Evolutionary conservation across 140 eudicot genomes (phyloP).

Genomic region (Oenanthe javanica): DNA sequence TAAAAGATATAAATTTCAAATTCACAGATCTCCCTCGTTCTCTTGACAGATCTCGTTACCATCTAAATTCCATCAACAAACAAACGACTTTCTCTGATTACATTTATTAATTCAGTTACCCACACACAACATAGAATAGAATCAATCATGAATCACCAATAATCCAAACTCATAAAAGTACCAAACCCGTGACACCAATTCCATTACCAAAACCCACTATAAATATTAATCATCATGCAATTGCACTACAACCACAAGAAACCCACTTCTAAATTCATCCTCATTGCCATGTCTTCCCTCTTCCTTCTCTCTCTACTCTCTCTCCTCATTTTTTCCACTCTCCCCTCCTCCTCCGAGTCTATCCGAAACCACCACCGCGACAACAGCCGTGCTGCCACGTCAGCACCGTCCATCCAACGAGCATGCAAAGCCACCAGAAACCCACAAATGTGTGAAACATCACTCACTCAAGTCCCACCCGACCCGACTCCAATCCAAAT

Average conservation of each 20-base stretch:
- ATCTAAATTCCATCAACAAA: too few species aligned
- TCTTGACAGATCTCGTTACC: too few species aligned
- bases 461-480: slow-evolving; percentile 19
- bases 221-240: slow-evolving; percentile 18
- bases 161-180: not conserved
- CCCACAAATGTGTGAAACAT: slow-evolving; percentile 30
- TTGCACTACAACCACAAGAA: slow-evolving; percentile 13
- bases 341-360: slow-evolving; percentile 21
- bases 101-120: too few species aligned
- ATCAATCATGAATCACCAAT: too few species aligned
- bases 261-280: slow-evolving; percentile 14
- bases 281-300: slow-evolving; percentile 30
- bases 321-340: slow-evolving; percentile 25
- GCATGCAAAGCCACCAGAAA: slow-evolving; percentile 37
- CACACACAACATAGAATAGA: too few species aligned
- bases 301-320: slow-evolving; percentile 22
- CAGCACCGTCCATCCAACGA: slow-evolving; percentile 22
- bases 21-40: too few species aligned
- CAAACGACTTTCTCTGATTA: too few species aligned
- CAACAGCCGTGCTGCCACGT: slow-evolving; percentile 10
- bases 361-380: slow-evolving; percentile 6
- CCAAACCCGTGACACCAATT: not conserved
- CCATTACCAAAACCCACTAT: not conserved
- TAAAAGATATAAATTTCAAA: too few species aligned
- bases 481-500: slow-evolving; percentile 16